Base-by-base conservation (phyloP, 2,329 filamentous ascomycete species). In the Trichoderma gracile region DNA sequence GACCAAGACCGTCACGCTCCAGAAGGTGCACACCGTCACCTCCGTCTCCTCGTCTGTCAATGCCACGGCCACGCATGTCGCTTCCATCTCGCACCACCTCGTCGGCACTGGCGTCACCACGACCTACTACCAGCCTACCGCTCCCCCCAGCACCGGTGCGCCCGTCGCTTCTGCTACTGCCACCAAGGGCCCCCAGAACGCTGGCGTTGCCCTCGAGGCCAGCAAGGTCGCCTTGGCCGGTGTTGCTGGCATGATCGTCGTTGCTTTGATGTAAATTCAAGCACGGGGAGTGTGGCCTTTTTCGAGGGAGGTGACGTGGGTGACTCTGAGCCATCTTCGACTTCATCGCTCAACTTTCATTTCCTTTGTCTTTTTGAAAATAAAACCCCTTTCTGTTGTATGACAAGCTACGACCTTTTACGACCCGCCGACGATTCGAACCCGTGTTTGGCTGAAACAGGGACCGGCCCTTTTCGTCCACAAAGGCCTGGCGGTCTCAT, bases 1-100 rank as follows among this genome's bases (percentile, higher is more conserved):
- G 70, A 84, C 82, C 71, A 81, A 80, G 72, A 84, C 82, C 55
- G 72, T 83, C 73, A 84, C 80, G 52, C 79, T 86, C 67, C 79
- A 79, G 52, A 73, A 77, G 71, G 78, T 81, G 40, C 71, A 81
- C 71, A 80, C 78, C 45, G 70, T 78, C 64, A 75, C 75, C 19
- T 15, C 57, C 21, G 10, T 43, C 30, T n/a, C 25, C n/a, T 40
- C 57, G 50, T 71, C 75, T 21, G 72, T 71, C 38, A 66, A 75
- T 65, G 77, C 76, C 59, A 71, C 72, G 73, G 79, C 76, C 67
- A 70, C 71, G 66, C 76, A 74, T 42, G 68, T 71, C 65, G 76
- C 77, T 49, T 73, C 71, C 52, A 73, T 72, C 66, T 64, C 72
- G 59, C 68, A 71, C 52, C 46, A 50, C n/a, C 19, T 46, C 14